Percentiles rank a stretch among this genome's conserved stretches.
These are phyloP conservation scores for Sorghum bicolor DNA, from an alignment of 176 grass and related monocot genomes.

Conservation along the genomic window Sorghum_bicolor_NCBIv3 NC_012870.2:3079501-3080000, in stretches of 20 bases:
- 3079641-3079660: slow-evolving; percentile 71
- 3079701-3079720: slow-evolving; percentile 77
- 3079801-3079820: slow-evolving; percentile 81
- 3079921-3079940: background rate
- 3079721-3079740: slow-evolving; percentile 11
- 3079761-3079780: slow-evolving; percentile 21
- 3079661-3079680: slow-evolving; percentile 81
- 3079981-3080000: slow-evolving; percentile 70
- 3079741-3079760: slow-evolving; percentile 13
- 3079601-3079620: slow-evolving; percentile 58
- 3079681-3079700: slow-evolving; percentile 78
- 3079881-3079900: slow-evolving; percentile 75
- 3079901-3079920: slow-evolving; percentile 16
- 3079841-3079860: slow-evolving; percentile 92
- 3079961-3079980: slow-evolving; percentile 4
- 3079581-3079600: slow-evolving; percentile 39
- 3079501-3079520: slow-evolving; percentile 40
- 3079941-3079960: background rate
- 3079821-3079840: slow-evolving; percentile 81
- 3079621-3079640: slow-evolving; percentile 91
- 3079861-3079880: slow-evolving; percentile 98
- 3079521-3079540: slow-evolving; percentile 72
- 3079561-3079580: slow-evolving; percentile 33
- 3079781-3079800: slow-evolving; percentile 68
- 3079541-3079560: slow-evolving; percentile 61